Evolutionary conservation across 2,329 filamentous ascomycete genomes (phyloP).

Genomic region (Akanthomyces muscarius): DNA sequence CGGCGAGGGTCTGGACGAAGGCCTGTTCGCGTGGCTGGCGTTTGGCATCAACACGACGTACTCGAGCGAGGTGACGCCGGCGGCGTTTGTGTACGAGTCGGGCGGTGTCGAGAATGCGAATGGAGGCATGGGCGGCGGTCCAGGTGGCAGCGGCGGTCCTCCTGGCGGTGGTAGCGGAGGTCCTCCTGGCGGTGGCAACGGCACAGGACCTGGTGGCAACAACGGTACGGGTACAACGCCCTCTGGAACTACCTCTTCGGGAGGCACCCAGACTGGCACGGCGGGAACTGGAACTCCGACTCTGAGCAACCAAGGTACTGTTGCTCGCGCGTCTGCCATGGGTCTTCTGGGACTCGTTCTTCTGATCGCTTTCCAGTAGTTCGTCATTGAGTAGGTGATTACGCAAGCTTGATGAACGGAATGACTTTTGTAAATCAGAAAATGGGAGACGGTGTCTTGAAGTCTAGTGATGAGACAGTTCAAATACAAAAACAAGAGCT

Average conservation of each 20-base stretch:
- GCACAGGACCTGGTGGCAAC: background rate
- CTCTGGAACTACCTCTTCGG: background rate
- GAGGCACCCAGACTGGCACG: background rate
- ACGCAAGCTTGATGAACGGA: no score
- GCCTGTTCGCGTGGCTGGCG: conserved; percentile 52
- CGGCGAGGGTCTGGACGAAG: conserved; percentile 48
- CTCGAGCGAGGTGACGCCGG: conserved; percentile 25
- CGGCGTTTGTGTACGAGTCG: conserved; percentile 29
- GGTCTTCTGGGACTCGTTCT: background rate
- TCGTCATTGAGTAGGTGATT: background rate
- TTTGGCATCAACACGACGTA: conserved; percentile 43
- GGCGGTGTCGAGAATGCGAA: conserved; percentile 31
- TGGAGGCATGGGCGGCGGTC: conserved; percentile 20
- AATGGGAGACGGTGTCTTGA: no score
- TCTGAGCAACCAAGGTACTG: background rate
- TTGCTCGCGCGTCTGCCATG: background rate
- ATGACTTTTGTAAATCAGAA: no score
- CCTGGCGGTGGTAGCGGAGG: background rate
- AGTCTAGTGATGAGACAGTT: no score
- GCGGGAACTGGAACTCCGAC: background rate
- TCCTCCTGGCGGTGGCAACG: background rate
- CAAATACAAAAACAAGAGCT: no score
- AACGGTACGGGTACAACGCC: background rate
- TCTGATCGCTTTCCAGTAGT: background rate
- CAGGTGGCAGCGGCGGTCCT: conserved; percentile 9